Evolutionary conservation across 768 basidiomycete genomes (phyloP).

Genomic region (Myochromella boudieri): DNA sequence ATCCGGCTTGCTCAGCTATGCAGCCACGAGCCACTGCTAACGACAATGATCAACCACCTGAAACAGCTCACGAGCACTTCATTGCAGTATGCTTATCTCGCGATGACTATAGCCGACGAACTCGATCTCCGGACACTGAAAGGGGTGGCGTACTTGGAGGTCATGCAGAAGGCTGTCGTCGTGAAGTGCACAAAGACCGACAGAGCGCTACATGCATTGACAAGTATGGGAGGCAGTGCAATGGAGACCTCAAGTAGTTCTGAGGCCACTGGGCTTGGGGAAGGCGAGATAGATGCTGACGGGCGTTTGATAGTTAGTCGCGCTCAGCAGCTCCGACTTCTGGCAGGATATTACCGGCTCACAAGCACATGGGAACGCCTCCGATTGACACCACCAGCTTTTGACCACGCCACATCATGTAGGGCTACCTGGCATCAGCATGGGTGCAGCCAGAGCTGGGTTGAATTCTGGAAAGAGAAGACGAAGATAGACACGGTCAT

Average conservation of each 20-base stretch:
- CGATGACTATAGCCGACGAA: slow-evolving; percentile 74
- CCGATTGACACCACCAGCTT: slow-evolving; percentile 53
- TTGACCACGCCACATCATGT: slow-evolving; percentile 65
- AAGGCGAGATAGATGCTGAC: slow-evolving; percentile 37
- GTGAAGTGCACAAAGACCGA: slow-evolving; percentile 37
- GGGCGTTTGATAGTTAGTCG: slow-evolving; percentile 53
- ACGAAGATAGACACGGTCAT: slow-evolving; percentile 61
- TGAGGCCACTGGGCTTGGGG: slow-evolving; percentile 10
- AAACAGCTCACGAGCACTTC: slow-evolving; percentile 62
- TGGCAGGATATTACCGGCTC: slow-evolving; percentile 71
- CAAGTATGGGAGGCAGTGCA: slow-evolving; percentile 12
- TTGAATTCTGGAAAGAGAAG: slow-evolving; percentile 81
- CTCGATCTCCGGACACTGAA: slow-evolving; percentile 57
- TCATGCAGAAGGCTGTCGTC: slow-evolving; percentile 62
- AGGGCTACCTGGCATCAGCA: slow-evolving; percentile 73
- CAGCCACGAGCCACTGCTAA: slow-evolving; percentile 56
- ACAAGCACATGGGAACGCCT: slow-evolving; percentile 65
- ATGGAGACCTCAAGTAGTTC: neutral
- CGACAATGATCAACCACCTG: slow-evolving; percentile 58
- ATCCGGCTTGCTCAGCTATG: slow-evolving; percentile 70
- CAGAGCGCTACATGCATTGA: slow-evolving; percentile 18
- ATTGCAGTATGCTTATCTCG: slow-evolving; percentile 67
- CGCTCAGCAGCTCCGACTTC: slow-evolving; percentile 61
- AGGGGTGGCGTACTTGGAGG: slow-evolving; percentile 69
- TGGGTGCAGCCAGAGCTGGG: slow-evolving; percentile 70